phyloP scores from a whole-genome alignment of 2,329 filamentous ascomycete genomes.

The Phialophora macrospora region DNA sequence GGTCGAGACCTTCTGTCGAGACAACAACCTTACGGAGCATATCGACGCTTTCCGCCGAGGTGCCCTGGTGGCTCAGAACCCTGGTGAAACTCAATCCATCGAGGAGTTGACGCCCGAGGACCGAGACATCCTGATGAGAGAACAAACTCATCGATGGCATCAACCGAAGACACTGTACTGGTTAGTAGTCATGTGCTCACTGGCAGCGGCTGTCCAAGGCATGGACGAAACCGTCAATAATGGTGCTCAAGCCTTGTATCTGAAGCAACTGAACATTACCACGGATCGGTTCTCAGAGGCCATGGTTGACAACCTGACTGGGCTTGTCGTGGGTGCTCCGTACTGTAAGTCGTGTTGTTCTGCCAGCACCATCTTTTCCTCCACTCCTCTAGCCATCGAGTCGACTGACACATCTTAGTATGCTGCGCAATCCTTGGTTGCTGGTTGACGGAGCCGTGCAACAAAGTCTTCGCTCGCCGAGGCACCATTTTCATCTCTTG shows the following conservation, averaged over 20 bases:
- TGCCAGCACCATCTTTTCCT: neutral
- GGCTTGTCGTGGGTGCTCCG: slow-evolving; percentile 52
- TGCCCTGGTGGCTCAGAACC: slow-evolving; percentile 58
- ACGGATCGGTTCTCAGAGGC: slow-evolving; percentile 38
- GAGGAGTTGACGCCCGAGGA: slow-evolving; percentile 54
- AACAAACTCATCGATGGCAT: slow-evolving; percentile 57
- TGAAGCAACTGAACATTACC: slow-evolving; percentile 30
- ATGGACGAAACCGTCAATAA: slow-evolving; percentile 60
- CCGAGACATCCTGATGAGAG: slow-evolving; percentile 48
- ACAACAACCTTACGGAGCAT: slow-evolving; percentile 56
- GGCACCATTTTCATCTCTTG: slow-evolving; percentile 53
- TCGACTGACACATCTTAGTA: slow-evolving; percentile 32
- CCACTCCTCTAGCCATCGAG: neutral
- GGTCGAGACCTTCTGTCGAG: slow-evolving; percentile 59
- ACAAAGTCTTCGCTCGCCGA: slow-evolving; percentile 52
- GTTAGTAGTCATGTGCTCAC: slow-evolving; percentile 53
- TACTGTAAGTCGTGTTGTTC: slow-evolving; percentile 41
- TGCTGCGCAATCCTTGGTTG: slow-evolving; percentile 53
- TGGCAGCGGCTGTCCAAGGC: slow-evolving; percentile 61
- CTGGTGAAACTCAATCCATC: slow-evolving; percentile 55
- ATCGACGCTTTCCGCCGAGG: slow-evolving; percentile 58
- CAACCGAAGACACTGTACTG: slow-evolving; percentile 58
- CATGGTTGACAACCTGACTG: slow-evolving; percentile 46
- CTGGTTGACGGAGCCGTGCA: slow-evolving; percentile 56
- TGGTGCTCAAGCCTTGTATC: slow-evolving; percentile 46